Evolutionary conservation across 1,139 yeast genomes (phyloP), one percentile per base, ranked within the genome.

Genomic region (Magnusiomyces tetraspermus): DNA sequence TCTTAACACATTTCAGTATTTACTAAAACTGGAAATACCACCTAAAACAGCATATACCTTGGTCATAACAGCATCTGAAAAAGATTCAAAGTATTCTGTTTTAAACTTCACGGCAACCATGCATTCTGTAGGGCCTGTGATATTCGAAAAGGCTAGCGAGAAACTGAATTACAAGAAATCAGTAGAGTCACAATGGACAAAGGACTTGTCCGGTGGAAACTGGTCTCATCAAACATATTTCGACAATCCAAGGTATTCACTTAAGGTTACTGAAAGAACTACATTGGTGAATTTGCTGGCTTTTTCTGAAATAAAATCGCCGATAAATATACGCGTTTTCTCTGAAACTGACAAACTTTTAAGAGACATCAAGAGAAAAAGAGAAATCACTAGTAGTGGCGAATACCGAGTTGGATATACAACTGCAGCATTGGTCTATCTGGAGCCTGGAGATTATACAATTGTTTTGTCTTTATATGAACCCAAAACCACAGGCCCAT

Each of bases 231-330:
- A 78, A 1, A 67, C 77, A 0, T 85, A 75, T 60, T 68, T 77
- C 37, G 65, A 70, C 41, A 86, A 85, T 59, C 95, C 95, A 0
- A 88, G 85, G 58, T 84, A 71, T 60, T 68, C 70, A 50, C 70
- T 63, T 60, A 61, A 55, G 60, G 68, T 51, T 45, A 51, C 17
- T 38, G 60, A 55, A 51, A 43, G 36, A 10, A 42, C 55, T 1
- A 28, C 33, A 2, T 36, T 23, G 13, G 38, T 55, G 33, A 49
- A 53, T 21, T 42, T 55, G 15, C 28, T 45, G 19, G 50, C 51
- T 17, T 49, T 46, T 11, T 52, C 55, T 2, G 61, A 55, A 23
- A 48, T 59, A 17, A 53, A 51, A n/a, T 67, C 61, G 19, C 64
- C 67, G 1, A 57, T 71, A 5, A 68, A 67, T 49, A 59, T 67